These are phyloP conservation scores for Leptomonas seymouri DNA, from an alignment of 208 protist species.

Conservation along the genomic window DNA sequence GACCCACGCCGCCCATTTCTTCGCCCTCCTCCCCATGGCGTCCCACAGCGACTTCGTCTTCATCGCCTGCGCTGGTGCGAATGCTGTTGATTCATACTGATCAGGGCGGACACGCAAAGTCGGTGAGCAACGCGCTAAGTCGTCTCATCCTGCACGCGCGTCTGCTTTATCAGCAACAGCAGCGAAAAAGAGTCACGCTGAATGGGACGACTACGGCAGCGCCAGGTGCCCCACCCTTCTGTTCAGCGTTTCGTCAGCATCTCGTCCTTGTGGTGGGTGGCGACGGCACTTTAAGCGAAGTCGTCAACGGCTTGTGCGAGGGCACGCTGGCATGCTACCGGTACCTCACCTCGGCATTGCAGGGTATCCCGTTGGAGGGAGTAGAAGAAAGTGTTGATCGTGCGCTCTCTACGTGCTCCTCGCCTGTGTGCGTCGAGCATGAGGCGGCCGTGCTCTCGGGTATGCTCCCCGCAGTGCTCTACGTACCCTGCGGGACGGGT, in stretches of 20 bases:
- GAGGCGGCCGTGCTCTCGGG: constrained; percentile 56
- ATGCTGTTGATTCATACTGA: constrained; percentile 26
- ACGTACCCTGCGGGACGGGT: constrained; percentile 68
- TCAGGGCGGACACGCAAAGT: constrained; percentile 17
- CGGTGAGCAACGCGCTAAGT: constrained; percentile 22
- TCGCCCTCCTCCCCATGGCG: constrained; percentile 1
- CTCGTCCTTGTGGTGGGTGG: constrained; percentile 71
- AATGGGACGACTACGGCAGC: not conserved
- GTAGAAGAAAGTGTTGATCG: not conserved
- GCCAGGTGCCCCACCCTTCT: not conserved
- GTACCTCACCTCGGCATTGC: not conserved
- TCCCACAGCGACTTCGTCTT: not conserved
- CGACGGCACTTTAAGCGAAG: constrained; percentile 83
- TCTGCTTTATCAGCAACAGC: constrained; percentile 5
- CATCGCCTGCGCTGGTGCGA: not conserved
- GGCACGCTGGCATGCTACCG: constrained; percentile 45
- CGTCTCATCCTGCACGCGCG: constrained; percentile 20
- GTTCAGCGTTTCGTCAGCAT: constrained; percentile 21
- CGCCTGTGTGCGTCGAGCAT: constrained; percentile 44
- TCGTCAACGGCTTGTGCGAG: constrained; percentile 71
- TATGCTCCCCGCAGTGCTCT: constrained; percentile 74
- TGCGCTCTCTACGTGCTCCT: not conserved
- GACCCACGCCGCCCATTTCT: constrained; percentile 9
- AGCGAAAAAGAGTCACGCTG: not conserved
- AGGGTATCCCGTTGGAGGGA: not conserved